Evolutionary conservation across 768 basidiomycete genomes (phyloP), one percentile per base, ranked within the genome.

Genomic region (Lactifluus echinatus): DNA sequence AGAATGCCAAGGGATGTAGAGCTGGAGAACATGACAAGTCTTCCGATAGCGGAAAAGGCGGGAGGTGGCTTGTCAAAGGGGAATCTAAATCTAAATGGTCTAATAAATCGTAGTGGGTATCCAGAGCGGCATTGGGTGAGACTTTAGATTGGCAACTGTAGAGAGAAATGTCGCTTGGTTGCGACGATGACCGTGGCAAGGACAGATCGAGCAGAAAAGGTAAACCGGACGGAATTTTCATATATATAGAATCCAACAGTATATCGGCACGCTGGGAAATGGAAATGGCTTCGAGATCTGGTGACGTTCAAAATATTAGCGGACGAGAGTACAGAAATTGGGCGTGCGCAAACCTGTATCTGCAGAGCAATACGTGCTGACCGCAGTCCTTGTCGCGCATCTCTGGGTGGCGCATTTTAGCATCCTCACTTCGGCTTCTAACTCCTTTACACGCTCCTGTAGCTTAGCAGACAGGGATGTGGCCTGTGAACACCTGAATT

Each of bases 381-480:
- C 14, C 37, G 33, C 23, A 12, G 19, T n/a, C 17, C 1, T 15
- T 8, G 17, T 12, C 31, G 11, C 0, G 26, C 26, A 7, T 19
- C 36, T 37, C 49, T 15, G 48, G 10, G 31, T 31, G 14, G 29
- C 8, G 33, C 42, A 12, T 28, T 43, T 51, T 24, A 56, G 50
- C 19, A 5, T 29, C 42, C 45, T 14, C 14, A 57, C 49, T 37
- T 50, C 19, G 33, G 33, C 56, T 51, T 57, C 56, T 7, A 57
- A 40, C 5, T 40, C 29, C 2, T 0, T 19, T 24, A 53, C 21
- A 29, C 56, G 56, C 26, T 57, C 44, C 21, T 8, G 50, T 21
- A 57, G 29, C 14, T 44, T 24, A 5, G 50, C 23, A 14, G 50
- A 47, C 3, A 52, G 31, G 17, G 40, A 42, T 12, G 14, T 14